Conservation (phyloP, 2,329 filamentous ascomycete species). For the Lasiodiplodia citricola region DNA sequence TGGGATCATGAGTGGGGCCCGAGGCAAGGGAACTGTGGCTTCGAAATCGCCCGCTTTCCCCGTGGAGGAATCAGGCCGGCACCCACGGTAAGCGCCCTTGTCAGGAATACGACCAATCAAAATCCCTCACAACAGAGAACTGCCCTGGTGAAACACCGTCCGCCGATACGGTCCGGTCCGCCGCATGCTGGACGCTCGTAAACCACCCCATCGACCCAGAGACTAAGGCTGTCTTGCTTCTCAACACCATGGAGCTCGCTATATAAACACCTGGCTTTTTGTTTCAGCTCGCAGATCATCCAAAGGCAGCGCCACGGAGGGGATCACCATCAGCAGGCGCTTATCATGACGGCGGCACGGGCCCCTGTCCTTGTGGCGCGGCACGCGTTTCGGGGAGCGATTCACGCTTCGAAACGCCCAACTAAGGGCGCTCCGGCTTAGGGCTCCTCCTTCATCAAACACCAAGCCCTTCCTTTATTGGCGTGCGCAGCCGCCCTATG, state of each 20-base stretch:
- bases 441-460: slow-evolving; percentile 21
- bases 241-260: slow-evolving; percentile 11
- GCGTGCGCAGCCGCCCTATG: not conserved
- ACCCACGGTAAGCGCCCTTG: slow-evolving; percentile 9
- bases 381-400: slow-evolving; percentile 14
- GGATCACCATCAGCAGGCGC: slow-evolving; percentile 2
- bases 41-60: slow-evolving; percentile 1
- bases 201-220: not conserved
- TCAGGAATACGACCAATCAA: slow-evolving; percentile 22
- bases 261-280: no score
- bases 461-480: slow-evolving; percentile 12
- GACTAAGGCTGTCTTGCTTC: not conserved
- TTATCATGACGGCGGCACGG: slow-evolving; percentile 1
- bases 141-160: slow-evolving; percentile 7
- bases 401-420: slow-evolving; percentile 17
- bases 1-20: not conserved
- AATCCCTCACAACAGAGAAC: not conserved
- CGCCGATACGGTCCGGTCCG: slow-evolving; percentile 21
- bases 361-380: slow-evolving; percentile 17
- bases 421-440: not conserved
- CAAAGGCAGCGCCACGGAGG: not conserved
- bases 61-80: slow-evolving; percentile 1
- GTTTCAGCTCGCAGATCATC: slow-evolving; percentile 9
- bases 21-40: not conserved
- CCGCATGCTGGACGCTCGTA: slow-evolving; percentile 3